Base-by-base conservation (phyloP, 768 basidiomycete species). In the Rhodotorula paludigena region DNA sequence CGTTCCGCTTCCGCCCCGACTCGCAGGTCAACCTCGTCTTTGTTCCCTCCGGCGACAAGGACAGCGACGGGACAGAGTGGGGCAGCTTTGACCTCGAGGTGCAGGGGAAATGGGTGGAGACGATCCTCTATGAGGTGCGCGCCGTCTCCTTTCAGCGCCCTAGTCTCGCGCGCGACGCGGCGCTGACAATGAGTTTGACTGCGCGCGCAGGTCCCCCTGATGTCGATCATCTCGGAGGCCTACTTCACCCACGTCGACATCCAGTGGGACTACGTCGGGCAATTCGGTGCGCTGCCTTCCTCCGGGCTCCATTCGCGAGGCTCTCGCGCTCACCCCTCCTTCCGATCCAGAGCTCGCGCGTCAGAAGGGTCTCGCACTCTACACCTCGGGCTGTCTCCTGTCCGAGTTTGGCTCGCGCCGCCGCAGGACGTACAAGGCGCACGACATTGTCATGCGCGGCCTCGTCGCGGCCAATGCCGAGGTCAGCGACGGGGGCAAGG, bases 321-420 rank as follows among this genome's bases (percentile, higher is more conserved):
- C 21, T 7, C 35, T 23, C 12, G 1, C 8, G 41, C 23, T 28
- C 15, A 7, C n/a, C n/a, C n/a, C n/a, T 18, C 38, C n/a, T 16
- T n/a, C 23, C 42, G 7, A 25, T 39, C 16, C 77, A 93, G 92
- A 87, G 53, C 78, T 79, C 30, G 89, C 93, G 8, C 87, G 85
- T 70, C 76, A 77, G 33, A 98, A 99, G 77, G 91, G 84, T 0
- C 80, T 80, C 71, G 75, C 79, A 12, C 81, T 96, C 25, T 76
- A 91, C 35, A 76, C 82, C 59, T 84, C 83, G 2, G 87, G 85
- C 18, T 89, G 89, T 72, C 74, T 77, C 16, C 85, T 93, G 75
- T 89, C 86, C 76, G 92, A 96, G 74, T 92, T 93, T 66, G 92
- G 92, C 5, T 90, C 91, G 6, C 83, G 92, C 7, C 82, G 92